Percentiles rank a stretch among this genome's conserved stretches.
phyloP scores from a whole-genome alignment of 1,284 basidiomycete species.

The Blastosporella zonata region DNA sequence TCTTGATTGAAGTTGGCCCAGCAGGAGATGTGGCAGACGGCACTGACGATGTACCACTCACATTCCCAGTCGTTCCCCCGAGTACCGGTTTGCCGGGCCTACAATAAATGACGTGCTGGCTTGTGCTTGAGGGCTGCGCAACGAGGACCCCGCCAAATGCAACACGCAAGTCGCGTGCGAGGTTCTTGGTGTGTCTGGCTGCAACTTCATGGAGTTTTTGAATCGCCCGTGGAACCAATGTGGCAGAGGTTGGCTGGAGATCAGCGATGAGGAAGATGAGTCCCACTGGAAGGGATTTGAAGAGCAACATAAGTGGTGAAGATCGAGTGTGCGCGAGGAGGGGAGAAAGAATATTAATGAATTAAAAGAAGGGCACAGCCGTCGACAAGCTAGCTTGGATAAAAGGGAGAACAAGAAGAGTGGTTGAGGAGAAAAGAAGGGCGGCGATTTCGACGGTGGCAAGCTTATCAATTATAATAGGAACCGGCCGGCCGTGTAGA shows the following conservation, averaged over 20 bases:
- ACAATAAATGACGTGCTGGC: conserved; percentile 39
- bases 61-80: conserved; percentile 14
- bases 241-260: conserved; percentile 33
- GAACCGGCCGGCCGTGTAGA: conserved; percentile 23
- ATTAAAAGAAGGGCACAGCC: conserved; percentile 23
- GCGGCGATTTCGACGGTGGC: neutral
- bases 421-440: conserved; percentile 7
- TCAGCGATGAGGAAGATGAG: conserved; percentile 36
- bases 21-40: conserved; percentile 15
- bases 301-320: conserved; percentile 12
- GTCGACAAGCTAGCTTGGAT: conserved; percentile 15
- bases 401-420: conserved; percentile 11
- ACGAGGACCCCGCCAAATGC: conserved; percentile 53
- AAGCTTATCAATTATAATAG: conserved; percentile 23
- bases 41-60: conserved; percentile 13
- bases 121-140: conserved; percentile 20
- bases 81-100: conserved; percentile 30
- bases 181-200: conserved; percentile 44
- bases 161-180: conserved; percentile 66
- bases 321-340: conserved; percentile 8
- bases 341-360: conserved; percentile 29
- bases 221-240: conserved; percentile 37
- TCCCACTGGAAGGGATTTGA: conserved; percentile 20
- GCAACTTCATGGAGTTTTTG: conserved; percentile 36
- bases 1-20: conserved; percentile 13